phyloP scores from a whole-genome alignment of 2,329 filamentous ascomycete genomes.

The Trichoderma lentiforme region DNA sequence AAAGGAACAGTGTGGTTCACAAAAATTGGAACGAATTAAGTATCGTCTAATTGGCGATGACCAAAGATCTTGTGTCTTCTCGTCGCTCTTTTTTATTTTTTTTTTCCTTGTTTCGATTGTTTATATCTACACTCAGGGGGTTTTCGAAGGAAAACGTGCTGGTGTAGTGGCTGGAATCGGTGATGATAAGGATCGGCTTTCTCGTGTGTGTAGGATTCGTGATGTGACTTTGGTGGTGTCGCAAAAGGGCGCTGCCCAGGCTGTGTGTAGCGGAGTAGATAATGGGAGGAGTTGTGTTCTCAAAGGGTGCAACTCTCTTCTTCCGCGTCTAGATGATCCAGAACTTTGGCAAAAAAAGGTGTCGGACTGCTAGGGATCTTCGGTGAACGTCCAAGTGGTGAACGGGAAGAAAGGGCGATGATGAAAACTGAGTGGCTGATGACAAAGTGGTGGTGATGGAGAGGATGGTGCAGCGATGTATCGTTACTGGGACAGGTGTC shows the following conservation, averaged over 20 bases:
- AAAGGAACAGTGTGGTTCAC: conserved; percentile 18
- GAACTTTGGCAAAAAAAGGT: conserved; percentile 29
- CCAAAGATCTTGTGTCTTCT: conserved; percentile 24
- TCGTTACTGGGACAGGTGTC: conserved; percentile 37
- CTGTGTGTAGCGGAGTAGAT: conserved; percentile 32
- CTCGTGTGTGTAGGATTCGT: conserved; percentile 39
- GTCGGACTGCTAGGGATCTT: conserved; percentile 22
- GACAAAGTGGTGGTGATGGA: conserved; percentile 23
- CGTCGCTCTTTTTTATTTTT: conserved; percentile 31
- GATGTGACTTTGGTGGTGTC: conserved; percentile 35
- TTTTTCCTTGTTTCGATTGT: conserved; percentile 36
- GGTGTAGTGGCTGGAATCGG: conserved; percentile 60
- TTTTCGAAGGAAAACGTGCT: conserved; percentile 92
- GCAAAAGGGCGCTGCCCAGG: conserved; percentile 33
- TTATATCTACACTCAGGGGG: conserved; percentile 79
- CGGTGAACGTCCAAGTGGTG: conserved; percentile 22
- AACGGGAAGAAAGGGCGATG: conserved; percentile 32
- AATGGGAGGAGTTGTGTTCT: conserved; percentile 28
- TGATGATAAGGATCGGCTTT: conserved; percentile 37
- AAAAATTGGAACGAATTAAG: conserved; percentile 17
- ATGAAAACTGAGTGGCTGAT: conserved; percentile 31
- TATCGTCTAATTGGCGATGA: conserved; percentile 26
- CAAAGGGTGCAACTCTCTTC: conserved; percentile 26
- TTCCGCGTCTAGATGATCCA: conserved; percentile 31
- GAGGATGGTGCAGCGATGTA: conserved; percentile 36